Evolutionary conservation across 1,139 yeast genomes (phyloP).

Genomic region (Hyphopichia fennica): DNA sequence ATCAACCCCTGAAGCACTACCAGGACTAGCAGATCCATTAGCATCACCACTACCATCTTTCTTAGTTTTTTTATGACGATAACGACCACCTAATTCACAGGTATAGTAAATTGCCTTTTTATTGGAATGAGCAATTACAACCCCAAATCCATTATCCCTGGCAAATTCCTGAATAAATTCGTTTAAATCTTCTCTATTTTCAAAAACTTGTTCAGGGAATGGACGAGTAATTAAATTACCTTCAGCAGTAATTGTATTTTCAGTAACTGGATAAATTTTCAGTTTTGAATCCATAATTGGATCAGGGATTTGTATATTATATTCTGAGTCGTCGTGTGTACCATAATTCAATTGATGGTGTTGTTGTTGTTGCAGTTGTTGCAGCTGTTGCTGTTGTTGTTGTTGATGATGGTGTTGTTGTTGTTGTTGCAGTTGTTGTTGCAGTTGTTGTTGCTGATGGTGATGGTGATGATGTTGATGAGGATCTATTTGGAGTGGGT

Average conservation of each 20-base stretch:
- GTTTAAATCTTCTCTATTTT: constrained; percentile 50
- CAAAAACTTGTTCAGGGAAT: constrained; percentile 55
- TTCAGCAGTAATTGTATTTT: constrained; percentile 48
- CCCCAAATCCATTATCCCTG: constrained; percentile 58
- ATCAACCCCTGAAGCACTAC: constrained; percentile 19
- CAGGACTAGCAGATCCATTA: constrained; percentile 8
- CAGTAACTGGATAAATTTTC: constrained; percentile 48
- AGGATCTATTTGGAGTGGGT: constrained; percentile 9
- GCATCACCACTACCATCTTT: constrained; percentile 22
- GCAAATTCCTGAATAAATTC: constrained; percentile 59
- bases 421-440: constrained; percentile 9
- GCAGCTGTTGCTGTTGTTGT: constrained; percentile 11
- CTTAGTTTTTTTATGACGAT: constrained; percentile 52
- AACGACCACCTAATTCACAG: constrained; percentile 61
- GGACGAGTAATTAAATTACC: constrained; percentile 57
- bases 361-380: constrained; percentile 17
- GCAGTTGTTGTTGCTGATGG: constrained; percentile 7
- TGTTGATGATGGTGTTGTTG: constrained; percentile 10
- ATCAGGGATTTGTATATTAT: constrained; percentile 50
- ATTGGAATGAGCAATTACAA: constrained; percentile 60
- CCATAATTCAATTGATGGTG: constrained; percentile 20
- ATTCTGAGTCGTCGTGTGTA: constrained; percentile 35
- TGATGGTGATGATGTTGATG: constrained; percentile 14
- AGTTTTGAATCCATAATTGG: constrained; percentile 46
- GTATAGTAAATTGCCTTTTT: constrained; percentile 60